phyloP scores from a whole-genome alignment of 176 grass and related monocot genomes.

The Guadua angustifolia region DNA sequence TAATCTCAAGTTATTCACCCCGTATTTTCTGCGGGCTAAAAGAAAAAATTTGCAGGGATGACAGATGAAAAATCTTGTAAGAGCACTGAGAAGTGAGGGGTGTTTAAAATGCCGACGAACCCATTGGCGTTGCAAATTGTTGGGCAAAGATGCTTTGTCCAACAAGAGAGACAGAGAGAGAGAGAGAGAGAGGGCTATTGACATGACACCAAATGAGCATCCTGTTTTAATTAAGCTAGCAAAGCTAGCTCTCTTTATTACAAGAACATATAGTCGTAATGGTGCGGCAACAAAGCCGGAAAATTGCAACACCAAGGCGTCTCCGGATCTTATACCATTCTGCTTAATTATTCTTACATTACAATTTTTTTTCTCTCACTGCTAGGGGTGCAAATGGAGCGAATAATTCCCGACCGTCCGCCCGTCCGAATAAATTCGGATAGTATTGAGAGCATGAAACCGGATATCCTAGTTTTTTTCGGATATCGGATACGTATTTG shows the following conservation, averaged over 20 bases:
- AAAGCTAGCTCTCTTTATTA: constrained; percentile 64
- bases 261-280: constrained; percentile 51
- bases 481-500: too few species aligned
- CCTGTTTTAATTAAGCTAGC: constrained; percentile 55
- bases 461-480: too few species aligned
- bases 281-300: constrained; percentile 2
- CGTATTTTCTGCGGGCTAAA: constrained; percentile 11
- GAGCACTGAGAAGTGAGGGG: constrained; percentile 37
- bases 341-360: background rate
- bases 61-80: constrained; percentile 33
- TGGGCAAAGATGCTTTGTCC: constrained; percentile 51
- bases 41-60: background rate
- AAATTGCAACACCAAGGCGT: background rate
- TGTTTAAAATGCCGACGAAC: constrained; percentile 53
- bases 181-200: constrained; percentile 39
- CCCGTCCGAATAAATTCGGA: too few species aligned
- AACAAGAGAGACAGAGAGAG: too few species aligned
- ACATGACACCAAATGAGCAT: constrained; percentile 59
- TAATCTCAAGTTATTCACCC: background rate
- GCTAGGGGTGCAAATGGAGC: too few species aligned
- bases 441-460: too few species aligned
- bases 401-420: too few species aligned
- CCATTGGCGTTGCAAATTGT: constrained; percentile 42
- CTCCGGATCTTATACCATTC: background rate
- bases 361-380: background rate